These are phyloP conservation scores for Mortierella sp. DNA, from an alignment of 371 early-diverging fungal genomes.

Conservation along the genomic window DNA sequence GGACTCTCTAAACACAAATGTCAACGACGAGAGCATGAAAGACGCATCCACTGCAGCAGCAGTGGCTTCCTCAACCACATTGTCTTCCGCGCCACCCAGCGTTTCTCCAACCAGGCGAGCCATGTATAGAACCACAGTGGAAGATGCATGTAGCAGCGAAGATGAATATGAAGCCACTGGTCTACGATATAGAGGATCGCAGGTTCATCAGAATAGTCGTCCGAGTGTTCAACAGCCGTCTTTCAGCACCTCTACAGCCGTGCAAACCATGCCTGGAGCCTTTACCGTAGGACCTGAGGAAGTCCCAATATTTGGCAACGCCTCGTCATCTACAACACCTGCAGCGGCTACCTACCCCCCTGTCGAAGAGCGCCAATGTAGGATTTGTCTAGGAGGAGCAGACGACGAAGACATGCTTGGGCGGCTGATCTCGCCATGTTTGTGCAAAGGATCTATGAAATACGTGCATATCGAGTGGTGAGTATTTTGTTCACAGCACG, in stretches of 20 bases:
- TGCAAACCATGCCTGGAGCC: constrained; percentile 38
- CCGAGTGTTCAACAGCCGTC: constrained; percentile 12
- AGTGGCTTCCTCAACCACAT: background rate
- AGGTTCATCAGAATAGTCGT: constrained; percentile 1
- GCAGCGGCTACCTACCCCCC: constrained; percentile 25
- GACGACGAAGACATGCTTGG: constrained; percentile 55
- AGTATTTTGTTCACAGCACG: too few relatives aligned
- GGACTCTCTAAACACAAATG: background rate
- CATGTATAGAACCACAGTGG: constrained; percentile 44
- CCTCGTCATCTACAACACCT: background rate
- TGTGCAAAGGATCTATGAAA: constrained; percentile 60
- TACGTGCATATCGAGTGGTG: constrained; percentile 53
- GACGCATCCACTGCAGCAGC: background rate
- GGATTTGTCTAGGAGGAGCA: constrained; percentile 57
- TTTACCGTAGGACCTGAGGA: constrained; percentile 35
- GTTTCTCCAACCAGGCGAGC: background rate
- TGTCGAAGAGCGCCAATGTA: constrained; percentile 54
- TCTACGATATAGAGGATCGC: constrained; percentile 8
- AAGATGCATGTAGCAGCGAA: constrained; percentile 31
- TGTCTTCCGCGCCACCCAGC: background rate
- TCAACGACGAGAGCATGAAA: background rate
- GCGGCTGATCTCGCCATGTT: constrained; percentile 57
- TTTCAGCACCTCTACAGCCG: constrained; percentile 3
- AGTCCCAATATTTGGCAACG: background rate
- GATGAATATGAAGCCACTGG: constrained; percentile 17